phyloP scores from a whole-genome alignment of 441 rosid genomes.

The Corymbia citriodora region DNA sequence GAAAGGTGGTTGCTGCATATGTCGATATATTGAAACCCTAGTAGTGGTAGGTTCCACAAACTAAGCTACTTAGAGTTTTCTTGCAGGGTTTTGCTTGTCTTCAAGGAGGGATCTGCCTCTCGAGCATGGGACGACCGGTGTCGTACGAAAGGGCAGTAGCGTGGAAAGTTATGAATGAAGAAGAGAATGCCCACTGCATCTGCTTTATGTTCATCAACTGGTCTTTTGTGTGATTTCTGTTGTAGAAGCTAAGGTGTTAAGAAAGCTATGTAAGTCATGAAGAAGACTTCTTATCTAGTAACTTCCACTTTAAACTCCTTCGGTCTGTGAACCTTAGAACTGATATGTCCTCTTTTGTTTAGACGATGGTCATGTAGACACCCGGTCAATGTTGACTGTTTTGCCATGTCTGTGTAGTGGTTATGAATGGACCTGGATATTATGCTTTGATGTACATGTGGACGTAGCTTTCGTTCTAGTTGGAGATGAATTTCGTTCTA shows the following conservation, averaged over 20 bases:
- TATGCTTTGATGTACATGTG: neutral
- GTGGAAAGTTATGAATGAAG: conserved; percentile 96
- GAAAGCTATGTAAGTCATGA: neutral
- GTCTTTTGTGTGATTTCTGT: conserved; percentile 74
- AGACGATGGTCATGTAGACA: neutral
- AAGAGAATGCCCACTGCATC: conserved; percentile 91
- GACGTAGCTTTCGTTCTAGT: neutral
- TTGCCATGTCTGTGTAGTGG: neutral
- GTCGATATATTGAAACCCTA: neutral
- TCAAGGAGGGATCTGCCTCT: conserved; percentile 88
- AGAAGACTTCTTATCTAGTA: neutral
- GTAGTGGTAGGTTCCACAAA: neutral
- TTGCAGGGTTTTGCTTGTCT: conserved; percentile 85
- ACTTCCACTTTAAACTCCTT: neutral
- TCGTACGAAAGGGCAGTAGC: conserved; percentile 97
- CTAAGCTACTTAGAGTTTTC: neutral
- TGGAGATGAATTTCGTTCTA: neutral
- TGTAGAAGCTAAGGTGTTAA: neutral
- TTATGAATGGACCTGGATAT: neutral
- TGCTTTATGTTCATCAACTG: conserved; percentile 95
- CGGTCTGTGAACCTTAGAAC: conserved; percentile 8
- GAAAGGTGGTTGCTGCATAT: neutral
- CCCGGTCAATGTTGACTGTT: neutral
- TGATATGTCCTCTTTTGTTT: neutral
- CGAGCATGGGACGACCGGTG: conserved; percentile 99